These are phyloP conservation scores for Halophytophthora polymorphica DNA, from an alignment of 352 stramenopile genomes.

Conservation along the genomic window DNA sequence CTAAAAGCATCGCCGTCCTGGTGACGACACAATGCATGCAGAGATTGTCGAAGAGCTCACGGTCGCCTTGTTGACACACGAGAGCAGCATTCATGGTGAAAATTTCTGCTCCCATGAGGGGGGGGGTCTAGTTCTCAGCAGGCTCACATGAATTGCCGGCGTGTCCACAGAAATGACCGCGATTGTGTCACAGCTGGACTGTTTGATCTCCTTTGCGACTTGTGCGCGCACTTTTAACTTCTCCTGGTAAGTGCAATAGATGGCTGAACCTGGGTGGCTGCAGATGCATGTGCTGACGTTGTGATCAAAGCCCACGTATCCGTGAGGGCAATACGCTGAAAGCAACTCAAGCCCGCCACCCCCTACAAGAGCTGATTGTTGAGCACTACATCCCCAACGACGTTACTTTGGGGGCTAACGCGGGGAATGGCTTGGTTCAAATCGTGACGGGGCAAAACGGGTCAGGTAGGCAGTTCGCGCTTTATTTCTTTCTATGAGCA, in stretches of 20 bases:
- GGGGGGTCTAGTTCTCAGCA: not conserved
- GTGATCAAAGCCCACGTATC: conserved; percentile 41
- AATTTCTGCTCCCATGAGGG: not conserved
- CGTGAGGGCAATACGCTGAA: conserved; percentile 45
- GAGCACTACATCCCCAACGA: conserved; percentile 86
- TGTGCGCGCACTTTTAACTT: conserved; percentile 75
- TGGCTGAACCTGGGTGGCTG: not conserved
- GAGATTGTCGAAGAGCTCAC: conserved; percentile 77
- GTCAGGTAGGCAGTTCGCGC: conserved; percentile 77
- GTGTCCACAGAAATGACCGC: conserved; percentile 59
- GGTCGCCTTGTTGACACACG: conserved; percentile 64
- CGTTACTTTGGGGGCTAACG: conserved; percentile 34
- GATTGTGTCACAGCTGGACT: conserved; percentile 67
- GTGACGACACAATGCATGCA: conserved; percentile 16
- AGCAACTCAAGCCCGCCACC: conserved; percentile 63
- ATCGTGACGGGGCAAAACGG: conserved; percentile 83
- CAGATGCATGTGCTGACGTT: not conserved
- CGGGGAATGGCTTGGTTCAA: conserved; percentile 37
- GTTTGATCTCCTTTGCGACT: conserved; percentile 61
- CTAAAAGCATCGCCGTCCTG: too few relatives aligned
- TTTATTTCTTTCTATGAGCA: too few relatives aligned
- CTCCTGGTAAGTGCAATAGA: conserved; percentile 33
- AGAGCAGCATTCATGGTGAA: conserved; percentile 69
- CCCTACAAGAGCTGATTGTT: conserved; percentile 81
- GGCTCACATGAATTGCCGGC: too few relatives aligned